Percentiles rank a stretch among this genome's conserved stretches.
Conservation (phyloP, 2,329 filamentous ascomycete species). For the Parastagonospora nodorum region DNA sequence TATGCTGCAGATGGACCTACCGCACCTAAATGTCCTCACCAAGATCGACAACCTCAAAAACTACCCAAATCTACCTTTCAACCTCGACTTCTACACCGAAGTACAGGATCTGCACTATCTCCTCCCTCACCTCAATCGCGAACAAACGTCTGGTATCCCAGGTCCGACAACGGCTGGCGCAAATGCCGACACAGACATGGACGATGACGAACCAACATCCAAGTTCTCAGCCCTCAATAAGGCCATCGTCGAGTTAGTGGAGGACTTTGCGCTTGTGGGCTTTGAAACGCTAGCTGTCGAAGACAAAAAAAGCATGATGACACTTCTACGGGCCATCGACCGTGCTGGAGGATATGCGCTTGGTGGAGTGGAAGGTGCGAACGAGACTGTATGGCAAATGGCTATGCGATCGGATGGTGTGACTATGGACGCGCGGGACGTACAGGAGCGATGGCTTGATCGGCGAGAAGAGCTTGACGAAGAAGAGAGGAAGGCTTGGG, state of each 20-base stretch:
- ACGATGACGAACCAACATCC: conserved; percentile 41
- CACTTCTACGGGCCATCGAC: conserved; percentile 85
- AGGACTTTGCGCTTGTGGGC: conserved; percentile 85
- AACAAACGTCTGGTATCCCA: conserved; percentile 57
- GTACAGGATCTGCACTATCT: conserved; percentile 91
- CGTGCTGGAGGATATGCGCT: conserved; percentile 92
- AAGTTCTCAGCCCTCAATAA: conserved; percentile 87
- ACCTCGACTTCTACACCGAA: conserved; percentile 96
- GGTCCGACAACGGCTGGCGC: conserved; percentile 27
- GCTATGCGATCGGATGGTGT: conserved; percentile 77
- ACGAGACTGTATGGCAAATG: conserved; percentile 96
- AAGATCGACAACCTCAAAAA: conserved; percentile 94
- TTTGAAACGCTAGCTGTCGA: conserved; percentile 96
- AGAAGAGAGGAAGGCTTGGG: conserved; percentile 73
- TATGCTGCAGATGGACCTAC: conserved; percentile 98
- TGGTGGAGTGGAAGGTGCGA: conserved; percentile 85
- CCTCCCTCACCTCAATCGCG: conserved; percentile 76
- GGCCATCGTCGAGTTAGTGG: conserved; percentile 83
- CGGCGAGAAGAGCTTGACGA: conserved; percentile 86
- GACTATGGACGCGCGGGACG: conserved; percentile 80
- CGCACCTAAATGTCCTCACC: conserved; percentile 92
- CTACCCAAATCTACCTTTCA: conserved; percentile 88
- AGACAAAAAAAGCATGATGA: conserved; percentile 97
- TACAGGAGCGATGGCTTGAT: conserved; percentile 96
- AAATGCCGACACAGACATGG: conserved; percentile 53